Evolutionary conservation across 257 asterid species (phyloP).

Genomic region (Gentiana straminea): DNA sequence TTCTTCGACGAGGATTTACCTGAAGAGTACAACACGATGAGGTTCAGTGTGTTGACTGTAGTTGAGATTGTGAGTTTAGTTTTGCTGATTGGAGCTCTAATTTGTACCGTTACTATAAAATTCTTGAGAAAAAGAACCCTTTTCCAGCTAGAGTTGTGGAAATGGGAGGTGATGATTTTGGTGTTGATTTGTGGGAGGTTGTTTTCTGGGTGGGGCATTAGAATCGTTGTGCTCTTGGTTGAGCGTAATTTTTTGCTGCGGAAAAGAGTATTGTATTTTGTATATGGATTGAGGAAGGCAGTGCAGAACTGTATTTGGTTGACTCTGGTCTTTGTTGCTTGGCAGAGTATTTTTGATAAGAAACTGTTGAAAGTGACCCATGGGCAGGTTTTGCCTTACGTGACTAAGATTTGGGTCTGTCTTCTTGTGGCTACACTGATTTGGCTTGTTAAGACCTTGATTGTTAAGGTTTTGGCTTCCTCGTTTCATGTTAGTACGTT

Average conservation of each 20-base stretch:
- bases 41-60: slow-evolving; percentile 31
- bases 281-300: slow-evolving; percentile 68
- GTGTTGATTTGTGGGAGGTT: slow-evolving; percentile 72
- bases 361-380: slow-evolving; percentile 40
- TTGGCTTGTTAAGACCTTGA: slow-evolving; percentile 68
- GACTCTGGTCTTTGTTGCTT: slow-evolving; percentile 60
- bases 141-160: slow-evolving; percentile 49
- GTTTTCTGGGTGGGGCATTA: slow-evolving; percentile 71
- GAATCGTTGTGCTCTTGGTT: slow-evolving; percentile 49
- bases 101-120: slow-evolving; percentile 36
- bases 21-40: slow-evolving; percentile 54
- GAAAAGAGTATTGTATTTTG: slow-evolving; percentile 70
- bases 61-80: slow-evolving; percentile 52
- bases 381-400: slow-evolving; percentile 32
- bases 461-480: slow-evolving; percentile 76
- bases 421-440: slow-evolving; percentile 61
- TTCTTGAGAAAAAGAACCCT: slow-evolving; percentile 17
- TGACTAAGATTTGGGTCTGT: slow-evolving; percentile 70
- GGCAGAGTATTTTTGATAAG: slow-evolving; percentile 64
- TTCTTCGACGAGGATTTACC: slow-evolving; percentile 75
- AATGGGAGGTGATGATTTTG: slow-evolving; percentile 71
- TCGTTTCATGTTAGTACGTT: slow-evolving; percentile 76
- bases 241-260: slow-evolving; percentile 62
- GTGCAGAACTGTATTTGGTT: slow-evolving; percentile 87
- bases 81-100: slow-evolving; percentile 36